phyloP scores from a whole-genome alignment of 139 green algal genomes.

The Raphidocelis subcapitata region DNA sequence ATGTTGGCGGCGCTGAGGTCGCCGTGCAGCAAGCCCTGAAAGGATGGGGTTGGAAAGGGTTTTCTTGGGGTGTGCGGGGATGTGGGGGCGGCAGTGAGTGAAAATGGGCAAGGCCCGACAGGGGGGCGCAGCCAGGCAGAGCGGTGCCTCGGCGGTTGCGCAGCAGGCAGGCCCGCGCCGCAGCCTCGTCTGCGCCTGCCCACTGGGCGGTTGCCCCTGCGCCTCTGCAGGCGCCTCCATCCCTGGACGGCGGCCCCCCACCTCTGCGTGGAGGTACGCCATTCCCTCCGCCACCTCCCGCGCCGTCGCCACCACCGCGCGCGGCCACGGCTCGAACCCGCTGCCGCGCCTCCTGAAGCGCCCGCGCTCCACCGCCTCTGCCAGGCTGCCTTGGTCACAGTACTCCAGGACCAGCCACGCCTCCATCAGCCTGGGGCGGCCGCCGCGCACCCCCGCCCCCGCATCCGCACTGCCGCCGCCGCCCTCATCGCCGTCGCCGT shows the following conservation, averaged over 20 bases:
- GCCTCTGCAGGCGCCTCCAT: too few species aligned
- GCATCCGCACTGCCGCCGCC: not conserved
- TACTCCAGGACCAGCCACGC: constrained; percentile 66
- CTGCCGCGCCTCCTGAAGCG: not conserved
- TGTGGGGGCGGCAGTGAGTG: too few species aligned
- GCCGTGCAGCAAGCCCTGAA: constrained; percentile 57
- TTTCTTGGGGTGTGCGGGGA: too few species aligned
- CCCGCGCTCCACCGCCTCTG: not conserved
- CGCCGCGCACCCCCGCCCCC: not conserved
- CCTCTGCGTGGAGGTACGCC: constrained; percentile 57
- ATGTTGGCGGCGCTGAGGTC: constrained; percentile 68
- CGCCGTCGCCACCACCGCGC: constrained; percentile 22
- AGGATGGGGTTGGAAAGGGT: too few species aligned
- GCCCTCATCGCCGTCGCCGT: not conserved
- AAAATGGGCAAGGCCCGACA: too few species aligned
- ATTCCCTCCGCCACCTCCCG: constrained; percentile 56
- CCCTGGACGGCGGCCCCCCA: too few species aligned
- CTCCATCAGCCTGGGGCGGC: constrained; percentile 24
- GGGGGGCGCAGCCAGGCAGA: too few species aligned
- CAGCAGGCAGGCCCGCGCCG: too few species aligned
- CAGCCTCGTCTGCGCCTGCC: too few species aligned
- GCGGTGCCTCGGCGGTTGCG: too few species aligned
- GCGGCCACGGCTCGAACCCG: not conserved
- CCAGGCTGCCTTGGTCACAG: constrained; percentile 32
- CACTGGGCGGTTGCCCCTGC: too few species aligned